These are phyloP conservation scores for Vicia faba DNA, from an alignment of 306 rosid genomes.

Conservation along the genomic window DNA sequence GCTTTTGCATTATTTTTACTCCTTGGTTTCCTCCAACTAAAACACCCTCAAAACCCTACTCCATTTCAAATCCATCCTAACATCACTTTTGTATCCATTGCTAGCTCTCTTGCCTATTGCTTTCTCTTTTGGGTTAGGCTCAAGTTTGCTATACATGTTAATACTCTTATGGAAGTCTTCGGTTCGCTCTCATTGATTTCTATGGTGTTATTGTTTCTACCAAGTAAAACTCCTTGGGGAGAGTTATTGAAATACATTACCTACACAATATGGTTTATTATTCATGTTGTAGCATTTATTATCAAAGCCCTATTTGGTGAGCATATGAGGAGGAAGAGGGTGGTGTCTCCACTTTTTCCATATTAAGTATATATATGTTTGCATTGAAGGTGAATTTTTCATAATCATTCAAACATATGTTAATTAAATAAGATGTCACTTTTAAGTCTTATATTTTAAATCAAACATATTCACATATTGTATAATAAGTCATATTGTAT, in stretches of 20 bases:
- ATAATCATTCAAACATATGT: neutral
- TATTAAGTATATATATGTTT: neutral
- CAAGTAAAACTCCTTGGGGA: neutral
- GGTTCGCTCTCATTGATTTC: slow-evolving; percentile 23
- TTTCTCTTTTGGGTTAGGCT: neutral
- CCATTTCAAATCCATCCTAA: slow-evolving; percentile 8
- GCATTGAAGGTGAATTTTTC: neutral
- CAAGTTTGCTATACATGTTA: neutral
- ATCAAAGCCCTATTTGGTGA: neutral
- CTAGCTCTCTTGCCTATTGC: slow-evolving; percentile 1
- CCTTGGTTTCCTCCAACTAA: slow-evolving; percentile 3
- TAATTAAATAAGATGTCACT: no score
- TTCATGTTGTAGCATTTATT: neutral
- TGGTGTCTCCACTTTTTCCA: neutral
- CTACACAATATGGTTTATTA: neutral
- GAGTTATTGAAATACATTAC: neutral
- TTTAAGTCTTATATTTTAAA: no score
- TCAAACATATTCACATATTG: no score
- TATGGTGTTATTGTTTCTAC: slow-evolving; percentile 1
- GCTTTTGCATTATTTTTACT: slow-evolving; percentile 11
- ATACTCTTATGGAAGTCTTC: slow-evolving; percentile 5
- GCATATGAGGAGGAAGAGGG: neutral
- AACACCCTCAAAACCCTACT: neutral
- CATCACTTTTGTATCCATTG: neutral
- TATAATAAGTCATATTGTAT: no score